Evolutionary conservation across 2,329 filamentous ascomycete species (phyloP), one percentile per base, ranked within the genome.

Genomic region (Stromatinia cepivora): DNA sequence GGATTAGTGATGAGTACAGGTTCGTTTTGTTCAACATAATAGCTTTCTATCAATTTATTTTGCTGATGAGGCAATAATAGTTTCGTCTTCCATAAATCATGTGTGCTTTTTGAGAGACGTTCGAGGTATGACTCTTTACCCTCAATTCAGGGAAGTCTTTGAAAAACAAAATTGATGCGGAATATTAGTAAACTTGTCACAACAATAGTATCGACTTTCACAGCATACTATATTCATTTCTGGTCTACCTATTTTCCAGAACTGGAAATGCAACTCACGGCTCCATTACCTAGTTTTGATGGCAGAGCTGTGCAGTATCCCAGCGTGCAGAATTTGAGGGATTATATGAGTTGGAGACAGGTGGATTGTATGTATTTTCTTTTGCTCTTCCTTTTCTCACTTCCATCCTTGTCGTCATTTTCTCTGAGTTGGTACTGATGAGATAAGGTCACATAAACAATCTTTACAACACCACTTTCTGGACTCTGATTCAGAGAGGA

Each of bases 281-380:
- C 89, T 6, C 92, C 92, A 6, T 82, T 97, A 17, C 95, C 95
- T 0, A 94, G 91, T 8, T 99, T 99, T 77, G 95, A 99, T 79
- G 94, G 94, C 0, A 85, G 95, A 64, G 93, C 93, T 22, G 93
- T 99, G 4, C 89, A 90, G 78, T 99, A 98, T 80, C 95, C 95
- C 0, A 92, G 87, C 69, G 84, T 91, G 9, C 84, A 86, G 75
- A 96, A 97, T 79, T 81, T 99, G 73, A 86, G 94, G 36, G 95
- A 99, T 81, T 99, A 99, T 79, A 88, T 99, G 85, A 94, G 92
- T 78, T 99, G 95, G 95, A 87, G 95, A 75, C 95, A 99, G 80
- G 95, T 92, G 56, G 95, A 99, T 79, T 98, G 95, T 95, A 79
- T 79, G 89, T 2, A 5, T 48, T 22, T 11, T 63, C 28, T 8